Evolutionary conservation across 306 rosid genomes (phyloP), one percentile per base, ranked within the genome.

Genomic region (Gillenia trifoliata): DNA sequence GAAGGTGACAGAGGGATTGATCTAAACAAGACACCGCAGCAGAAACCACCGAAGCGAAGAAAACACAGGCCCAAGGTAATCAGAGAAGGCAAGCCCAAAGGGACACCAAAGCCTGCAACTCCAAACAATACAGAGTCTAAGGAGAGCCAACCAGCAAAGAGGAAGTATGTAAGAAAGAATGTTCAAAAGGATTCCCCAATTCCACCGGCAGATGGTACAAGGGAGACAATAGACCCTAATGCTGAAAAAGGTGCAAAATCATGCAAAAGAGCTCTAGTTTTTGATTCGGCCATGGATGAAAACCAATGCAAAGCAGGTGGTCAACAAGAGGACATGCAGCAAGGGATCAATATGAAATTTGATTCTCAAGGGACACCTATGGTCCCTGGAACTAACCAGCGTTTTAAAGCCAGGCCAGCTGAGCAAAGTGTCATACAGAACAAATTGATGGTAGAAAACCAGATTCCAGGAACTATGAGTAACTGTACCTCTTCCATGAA

Each of bases 21-120:
- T 79, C 87, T 87, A 74, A 91, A 88, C 70, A 76, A 82, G 81
- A 92, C 96, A 69, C 93, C 95, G 16, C 81, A 68, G 76, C 90
- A 83, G 87, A 94, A 90, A 85, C 70, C 86, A 67, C 75, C 89
- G 13, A 86, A 75, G 75, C 83, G 89, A 66, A 87, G 85, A 84
- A 94, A 94, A 77, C 97, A 94, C 80, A 92, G 97, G 85, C 97
- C 97, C 45, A 92, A 92, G 82, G 99, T 94, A 66, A 81, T 92
- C 61, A 78, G 30, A 47, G 97, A 90, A 88, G 86, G 84, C 64
- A 91, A 90, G 47, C 83, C 89, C 71, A 88, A 82, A 81, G 87
- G 79, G 74, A 79, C 71, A 59, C 79, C 87, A 75, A 88, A 83
- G 68, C 74, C 86, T 56, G 82, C 78, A 77, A 78, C 80, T 71